Percentiles rank a stretch among this genome's conserved stretches.
These are phyloP conservation scores for Artemisia tridentata DNA, from an alignment of 129 eudicot genomes.

Conservation along the genomic window DNA sequence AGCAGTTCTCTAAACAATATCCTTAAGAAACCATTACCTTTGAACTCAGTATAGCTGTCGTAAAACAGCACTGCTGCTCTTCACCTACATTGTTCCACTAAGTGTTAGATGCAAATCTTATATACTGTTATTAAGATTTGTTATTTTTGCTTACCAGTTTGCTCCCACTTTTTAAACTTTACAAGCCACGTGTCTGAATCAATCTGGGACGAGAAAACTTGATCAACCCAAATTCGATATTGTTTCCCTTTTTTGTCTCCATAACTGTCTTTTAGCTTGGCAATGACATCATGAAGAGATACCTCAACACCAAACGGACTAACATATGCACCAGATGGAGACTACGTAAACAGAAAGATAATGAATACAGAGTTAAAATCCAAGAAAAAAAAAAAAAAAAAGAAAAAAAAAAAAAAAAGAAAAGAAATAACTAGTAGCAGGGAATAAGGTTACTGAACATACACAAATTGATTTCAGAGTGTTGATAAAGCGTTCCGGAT, in stretches of 20 bases:
- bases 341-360: conserved; percentile 36
- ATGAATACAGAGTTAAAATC: background rate
- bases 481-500: conserved; percentile 51
- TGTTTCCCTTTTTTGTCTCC: conserved; percentile 69
- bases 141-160: conserved; percentile 40
- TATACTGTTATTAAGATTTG: background rate
- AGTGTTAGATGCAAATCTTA: background rate
- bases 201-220: conserved; percentile 55
- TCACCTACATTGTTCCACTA: conserved; percentile 47
- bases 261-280: conserved; percentile 39
- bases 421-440: background rate
- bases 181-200: conserved; percentile 68
- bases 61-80: conserved; percentile 47
- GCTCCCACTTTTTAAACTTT: conserved; percentile 78
- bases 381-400: background rate
- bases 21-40: conserved; percentile 36
- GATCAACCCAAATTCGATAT: conserved; percentile 81
- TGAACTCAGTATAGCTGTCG: conserved; percentile 66
- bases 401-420: background rate
- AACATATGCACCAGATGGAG: conserved; percentile 46
- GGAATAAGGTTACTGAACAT: conserved; percentile 27
- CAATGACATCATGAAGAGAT: conserved; percentile 52
- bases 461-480: conserved; percentile 61
- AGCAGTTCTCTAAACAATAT: background rate
- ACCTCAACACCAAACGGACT: conserved; percentile 66